Percentiles rank a stretch among this genome's conserved stretches.
Conservation (phyloP, 164 flowering plant genomes). For the Vitis riparia region DNA sequence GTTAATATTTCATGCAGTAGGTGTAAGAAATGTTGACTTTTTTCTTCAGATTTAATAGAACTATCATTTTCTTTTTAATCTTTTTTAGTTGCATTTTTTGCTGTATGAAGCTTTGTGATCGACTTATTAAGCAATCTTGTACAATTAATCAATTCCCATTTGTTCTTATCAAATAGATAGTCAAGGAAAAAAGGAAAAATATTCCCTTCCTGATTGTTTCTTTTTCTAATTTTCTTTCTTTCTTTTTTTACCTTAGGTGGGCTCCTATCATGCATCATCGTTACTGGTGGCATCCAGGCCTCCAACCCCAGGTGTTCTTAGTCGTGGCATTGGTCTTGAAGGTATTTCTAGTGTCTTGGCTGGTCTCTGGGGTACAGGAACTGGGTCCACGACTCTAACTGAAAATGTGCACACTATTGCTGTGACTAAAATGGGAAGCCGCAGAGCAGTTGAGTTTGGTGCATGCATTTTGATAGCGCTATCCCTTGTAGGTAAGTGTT, state of each 20-base stretch:
- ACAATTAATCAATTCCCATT: too few relatives aligned
- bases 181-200: too few relatives aligned
- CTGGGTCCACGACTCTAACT: constrained; percentile 88
- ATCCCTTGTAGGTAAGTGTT: constrained; percentile 79
- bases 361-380: constrained; percentile 99
- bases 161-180: too few relatives aligned
- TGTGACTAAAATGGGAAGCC: constrained; percentile 98
- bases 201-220: too few relatives aligned
- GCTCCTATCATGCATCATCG: constrained; percentile 98
- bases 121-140: too few relatives aligned
- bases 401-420: constrained; percentile 99
- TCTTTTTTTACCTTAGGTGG: constrained; percentile 58
- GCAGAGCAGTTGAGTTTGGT: constrained; percentile 91
- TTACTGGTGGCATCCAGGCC: constrained; percentile 94
- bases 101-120: too few relatives aligned
- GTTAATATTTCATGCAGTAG: too few relatives aligned
- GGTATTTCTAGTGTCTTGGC: constrained; percentile 88
- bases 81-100: too few relatives aligned
- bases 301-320: constrained; percentile 91
- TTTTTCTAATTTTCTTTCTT: background rate
- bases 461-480: constrained; percentile 75
- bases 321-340: constrained; percentile 96
- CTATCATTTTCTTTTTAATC: too few relatives aligned
- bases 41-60: too few relatives aligned
- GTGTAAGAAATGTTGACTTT: too few relatives aligned